A percentile compares a stretch with the other conserved stretches of the same genome.
phyloP scores from a whole-genome alignment of 176 grass and related monocot genomes.

The Paspalum vaginatum region DNA sequence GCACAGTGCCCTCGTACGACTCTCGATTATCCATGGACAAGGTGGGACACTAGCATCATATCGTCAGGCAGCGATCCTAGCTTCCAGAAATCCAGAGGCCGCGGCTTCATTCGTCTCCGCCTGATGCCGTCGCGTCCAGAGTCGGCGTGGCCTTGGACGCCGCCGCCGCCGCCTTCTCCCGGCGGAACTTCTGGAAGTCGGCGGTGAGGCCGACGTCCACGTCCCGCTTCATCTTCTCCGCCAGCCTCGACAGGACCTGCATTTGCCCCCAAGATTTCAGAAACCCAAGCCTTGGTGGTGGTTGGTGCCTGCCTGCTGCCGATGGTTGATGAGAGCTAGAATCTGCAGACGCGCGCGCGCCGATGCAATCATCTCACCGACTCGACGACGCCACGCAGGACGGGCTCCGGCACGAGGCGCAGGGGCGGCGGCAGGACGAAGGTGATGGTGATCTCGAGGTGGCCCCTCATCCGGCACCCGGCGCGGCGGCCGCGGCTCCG shows the following conservation, averaged over 20 bases:
- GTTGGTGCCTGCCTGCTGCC: no score
- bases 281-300: no score
- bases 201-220: constrained; percentile 66
- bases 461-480: constrained; percentile 51
- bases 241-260: constrained; percentile 64
- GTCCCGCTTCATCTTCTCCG: constrained; percentile 74
- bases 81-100: neutral
- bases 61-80: neutral
- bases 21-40: neutral
- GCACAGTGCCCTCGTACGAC: neutral
- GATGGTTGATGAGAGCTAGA: neutral
- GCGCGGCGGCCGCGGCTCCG: constrained; percentile 21
- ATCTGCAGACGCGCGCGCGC: neutral
- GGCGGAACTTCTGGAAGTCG: constrained; percentile 59
- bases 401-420: constrained; percentile 50
- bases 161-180: constrained; percentile 32
- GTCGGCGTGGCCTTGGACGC: neutral
- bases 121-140: neutral
- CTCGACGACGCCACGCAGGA: constrained; percentile 60
- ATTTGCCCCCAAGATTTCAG: neutral
- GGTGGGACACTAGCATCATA: neutral
- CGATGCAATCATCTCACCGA: constrained; percentile 28
- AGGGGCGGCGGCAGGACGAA: constrained; percentile 57
- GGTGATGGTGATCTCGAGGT: constrained; percentile 65
- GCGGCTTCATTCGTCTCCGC: neutral